Percentiles rank a stretch among this genome's conserved stretches.
These are phyloP conservation scores for Venturia asperata DNA, from an alignment of 2,329 filamentous ascomycete genomes.

Conservation along the genomic window DNA sequence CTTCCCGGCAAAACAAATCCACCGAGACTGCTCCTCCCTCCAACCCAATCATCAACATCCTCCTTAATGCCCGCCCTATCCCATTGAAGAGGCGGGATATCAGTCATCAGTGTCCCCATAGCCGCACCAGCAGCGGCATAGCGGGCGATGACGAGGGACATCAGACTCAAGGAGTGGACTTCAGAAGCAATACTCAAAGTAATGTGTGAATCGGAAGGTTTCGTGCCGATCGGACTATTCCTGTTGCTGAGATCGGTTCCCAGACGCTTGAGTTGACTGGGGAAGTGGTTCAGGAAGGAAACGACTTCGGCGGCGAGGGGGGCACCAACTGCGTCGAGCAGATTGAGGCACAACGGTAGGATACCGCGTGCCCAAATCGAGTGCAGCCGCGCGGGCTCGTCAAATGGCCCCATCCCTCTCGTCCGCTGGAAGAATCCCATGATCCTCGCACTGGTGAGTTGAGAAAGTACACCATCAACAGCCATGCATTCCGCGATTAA, in stretches of 20 bases:
- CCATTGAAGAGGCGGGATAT: conserved; percentile 68
- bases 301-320: conserved; percentile 79
- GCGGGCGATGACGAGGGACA: conserved; percentile 63
- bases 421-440: conserved; percentile 64
- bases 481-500: conserved; percentile 83
- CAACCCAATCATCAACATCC: conserved; percentile 76
- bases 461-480: conserved; percentile 73
- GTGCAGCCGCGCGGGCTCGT: conserved; percentile 70
- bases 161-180: conserved; percentile 68
- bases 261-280: conserved; percentile 66
- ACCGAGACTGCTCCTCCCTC: conserved; percentile 59
- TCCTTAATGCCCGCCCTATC: conserved; percentile 66
- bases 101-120: conserved; percentile 48
- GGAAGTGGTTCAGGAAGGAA: conserved; percentile 84
- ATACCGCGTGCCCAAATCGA: conserved; percentile 85
- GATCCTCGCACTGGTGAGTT: conserved; percentile 71
- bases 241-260: conserved; percentile 63
- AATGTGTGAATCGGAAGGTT: conserved; percentile 51
- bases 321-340: conserved; percentile 72
- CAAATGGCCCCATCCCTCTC: conserved; percentile 69
- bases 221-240: conserved; percentile 28
- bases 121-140: conserved; percentile 59
- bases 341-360: conserved; percentile 79
- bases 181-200: conserved; percentile 69
- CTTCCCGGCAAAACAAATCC: conserved; percentile 67